Evolutionary conservation across 2,329 filamentous ascomycete genomes (phyloP).

Genomic region (Triangularia setosa): DNA sequence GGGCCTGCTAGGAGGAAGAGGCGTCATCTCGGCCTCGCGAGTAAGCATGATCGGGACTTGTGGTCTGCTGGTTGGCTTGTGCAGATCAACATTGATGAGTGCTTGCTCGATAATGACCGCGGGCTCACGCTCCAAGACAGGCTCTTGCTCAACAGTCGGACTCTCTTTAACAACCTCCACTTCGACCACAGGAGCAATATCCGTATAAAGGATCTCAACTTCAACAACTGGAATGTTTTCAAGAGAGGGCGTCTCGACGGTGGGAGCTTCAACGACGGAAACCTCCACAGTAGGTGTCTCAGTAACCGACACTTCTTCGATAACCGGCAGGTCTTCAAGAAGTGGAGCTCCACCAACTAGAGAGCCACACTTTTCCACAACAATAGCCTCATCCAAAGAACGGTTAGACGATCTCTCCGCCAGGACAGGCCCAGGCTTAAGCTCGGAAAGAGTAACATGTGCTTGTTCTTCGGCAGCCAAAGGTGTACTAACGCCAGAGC

Average conservation of each 20-base stretch:
- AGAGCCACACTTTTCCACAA: background rate
- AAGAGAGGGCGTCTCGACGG: background rate
- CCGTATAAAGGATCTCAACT: background rate
- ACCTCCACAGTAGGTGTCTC: background rate
- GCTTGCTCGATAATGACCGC: background rate
- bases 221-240: background rate
- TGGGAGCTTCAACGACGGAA: background rate
- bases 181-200: background rate
- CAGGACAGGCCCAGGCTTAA: background rate
- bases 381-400: background rate
- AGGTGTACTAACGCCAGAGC: background rate
- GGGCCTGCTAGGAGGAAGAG: background rate
- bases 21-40: conserved; percentile 12
- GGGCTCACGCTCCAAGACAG: conserved; percentile 11
- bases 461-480: background rate
- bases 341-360: background rate
- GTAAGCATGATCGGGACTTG: conserved; percentile 16
- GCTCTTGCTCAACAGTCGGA: conserved; percentile 15
- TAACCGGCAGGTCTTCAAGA: background rate
- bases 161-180: background rate
- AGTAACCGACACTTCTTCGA: background rate
- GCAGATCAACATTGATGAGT: conserved; percentile 24
- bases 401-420: background rate
- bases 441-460: background rate
- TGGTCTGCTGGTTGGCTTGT: conserved; percentile 19